Percentiles rank a stretch among this genome's conserved stretches.
Evolutionary conservation across 2,329 filamentous ascomycete species (phyloP).

Genomic region (Aspergillus thermomutatus): DNA sequence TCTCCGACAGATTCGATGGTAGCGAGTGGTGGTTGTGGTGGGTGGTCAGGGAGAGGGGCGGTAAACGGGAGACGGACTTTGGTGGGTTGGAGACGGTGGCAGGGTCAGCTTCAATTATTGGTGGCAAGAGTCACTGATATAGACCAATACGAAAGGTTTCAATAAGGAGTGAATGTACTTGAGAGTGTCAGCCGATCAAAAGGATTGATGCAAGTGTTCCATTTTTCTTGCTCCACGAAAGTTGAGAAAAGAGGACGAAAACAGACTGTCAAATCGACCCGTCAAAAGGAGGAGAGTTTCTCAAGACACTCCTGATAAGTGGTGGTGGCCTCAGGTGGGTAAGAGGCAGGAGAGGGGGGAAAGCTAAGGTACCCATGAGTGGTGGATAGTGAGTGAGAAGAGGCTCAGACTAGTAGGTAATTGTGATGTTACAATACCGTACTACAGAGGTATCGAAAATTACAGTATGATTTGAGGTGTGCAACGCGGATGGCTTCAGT

Average conservation of each 20-base stretch:
- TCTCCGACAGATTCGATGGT: slow-evolving; percentile 1
- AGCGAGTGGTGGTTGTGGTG: neutral
- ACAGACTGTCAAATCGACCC: neutral
- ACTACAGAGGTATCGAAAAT: neutral
- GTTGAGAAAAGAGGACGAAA: slow-evolving; percentile 1
- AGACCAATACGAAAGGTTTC: neutral
- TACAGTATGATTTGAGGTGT: too few relatives aligned
- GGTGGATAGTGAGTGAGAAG: too few relatives aligned
- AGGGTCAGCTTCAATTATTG: neutral
- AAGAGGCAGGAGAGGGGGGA: neutral
- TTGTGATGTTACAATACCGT: neutral
- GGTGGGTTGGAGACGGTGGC: neutral
- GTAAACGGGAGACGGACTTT: slow-evolving; percentile 5
- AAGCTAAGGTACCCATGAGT: too few relatives aligned
- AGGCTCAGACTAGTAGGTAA: too few relatives aligned
- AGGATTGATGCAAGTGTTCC: neutral
- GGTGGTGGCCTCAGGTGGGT: slow-evolving; percentile 5
- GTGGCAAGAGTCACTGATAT: neutral
- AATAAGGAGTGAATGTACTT: slow-evolving; percentile 4
- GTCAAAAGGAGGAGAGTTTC: slow-evolving; percentile 1
- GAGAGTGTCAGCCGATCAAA: neutral
- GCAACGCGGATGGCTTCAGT: neutral
- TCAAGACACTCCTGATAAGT: slow-evolving; percentile 11
- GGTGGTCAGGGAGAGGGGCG: slow-evolving; percentile 1
- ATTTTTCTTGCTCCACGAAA: neutral